Base-by-base conservation (phyloP, 2,329 filamentous ascomycete genomes). In the Arachnopeziza araneosa region DNA sequence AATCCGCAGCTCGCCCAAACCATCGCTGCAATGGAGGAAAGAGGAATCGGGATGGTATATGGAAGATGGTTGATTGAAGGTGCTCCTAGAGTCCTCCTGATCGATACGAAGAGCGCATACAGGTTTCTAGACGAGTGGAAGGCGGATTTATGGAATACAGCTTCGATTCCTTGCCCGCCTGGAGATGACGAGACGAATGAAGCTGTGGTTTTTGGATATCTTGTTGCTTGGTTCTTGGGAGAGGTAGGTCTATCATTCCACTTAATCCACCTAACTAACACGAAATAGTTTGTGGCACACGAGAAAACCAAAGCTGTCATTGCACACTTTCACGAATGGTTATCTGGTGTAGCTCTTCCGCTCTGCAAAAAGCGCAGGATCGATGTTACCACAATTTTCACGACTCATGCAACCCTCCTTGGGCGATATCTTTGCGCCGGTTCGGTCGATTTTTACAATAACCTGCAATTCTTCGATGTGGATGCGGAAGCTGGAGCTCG, bases 401-500 rank as follows among this genome's bases (percentile, higher is more conserved):
- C 95, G 50, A 99, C 95, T 1, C 95, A 98, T 76, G 95, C 95
- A 24, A 98, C 95, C 6, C 83, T 99, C 12, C 85, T 99, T 54
- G 95, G 95, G 64, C 88, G 95, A 70, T 98, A 99, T 73, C 89
- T 98, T 54, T 98, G 95, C 74, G 95, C 95, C 56, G 95, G 95
- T 57, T 97, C 93, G 0, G 95, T 98, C 64, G 95, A 99, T 74
- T 98, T 99, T 74, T 99, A 99, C 83, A 99, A 98, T 80, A 97
- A 98, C 75, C 83, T 99, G 57, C 93, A 98, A 75, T 89, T 87
- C 78, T 98, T 99, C 72, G 93, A 99, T 72, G 92, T 96, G 30
- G 95, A 99, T 74, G 87, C 91, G 6, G 95, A 99, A 77, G 95
- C 95, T 21, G 95, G 95, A 63, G 98, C 97, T 81, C 90, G 95